A percentile compares a stretch with the other conserved stretches of the same genome.
These are phyloP conservation scores for Vigna nakashimae DNA, from an alignment of 306 rosid species.

Conservation along the genomic window DNA sequence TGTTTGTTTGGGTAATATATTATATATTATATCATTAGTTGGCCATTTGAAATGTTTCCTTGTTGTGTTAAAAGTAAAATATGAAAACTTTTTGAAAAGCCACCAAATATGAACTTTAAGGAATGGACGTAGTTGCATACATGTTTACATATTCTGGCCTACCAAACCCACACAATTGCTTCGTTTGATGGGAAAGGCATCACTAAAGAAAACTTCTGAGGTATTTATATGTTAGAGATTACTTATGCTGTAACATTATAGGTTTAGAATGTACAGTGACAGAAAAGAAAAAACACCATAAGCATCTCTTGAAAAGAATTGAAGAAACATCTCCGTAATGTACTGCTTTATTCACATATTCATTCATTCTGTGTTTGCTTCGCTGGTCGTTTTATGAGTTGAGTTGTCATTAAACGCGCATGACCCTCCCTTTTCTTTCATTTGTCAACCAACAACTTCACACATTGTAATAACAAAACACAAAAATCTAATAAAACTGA, in stretches of 20 bases:
- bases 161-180: constrained; percentile 37
- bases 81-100: background rate
- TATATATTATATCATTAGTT: background rate
- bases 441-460: constrained; percentile 13
- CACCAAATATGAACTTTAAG: background rate
- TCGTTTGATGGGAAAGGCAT: constrained; percentile 36
- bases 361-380: constrained; percentile 35
- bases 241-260: too few relatives aligned
- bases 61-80: background rate
- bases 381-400: constrained; percentile 36
- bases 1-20: background rate
- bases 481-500: background rate
- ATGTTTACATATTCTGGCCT: background rate
- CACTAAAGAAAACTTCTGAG: background rate
- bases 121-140: background rate
- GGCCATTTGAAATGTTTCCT: background rate
- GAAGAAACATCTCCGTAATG: background rate
- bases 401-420: constrained; percentile 42
- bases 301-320: background rate
- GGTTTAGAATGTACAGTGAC: too few relatives aligned
- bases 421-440: constrained; percentile 8
- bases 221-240: too few relatives aligned
- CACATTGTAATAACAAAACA: background rate
- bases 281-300: too few relatives aligned
- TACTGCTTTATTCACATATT: background rate